Evolutionary conservation across 768 basidiomycete genomes (phyloP).

Genomic region (Tubosaeta sp.): DNA sequence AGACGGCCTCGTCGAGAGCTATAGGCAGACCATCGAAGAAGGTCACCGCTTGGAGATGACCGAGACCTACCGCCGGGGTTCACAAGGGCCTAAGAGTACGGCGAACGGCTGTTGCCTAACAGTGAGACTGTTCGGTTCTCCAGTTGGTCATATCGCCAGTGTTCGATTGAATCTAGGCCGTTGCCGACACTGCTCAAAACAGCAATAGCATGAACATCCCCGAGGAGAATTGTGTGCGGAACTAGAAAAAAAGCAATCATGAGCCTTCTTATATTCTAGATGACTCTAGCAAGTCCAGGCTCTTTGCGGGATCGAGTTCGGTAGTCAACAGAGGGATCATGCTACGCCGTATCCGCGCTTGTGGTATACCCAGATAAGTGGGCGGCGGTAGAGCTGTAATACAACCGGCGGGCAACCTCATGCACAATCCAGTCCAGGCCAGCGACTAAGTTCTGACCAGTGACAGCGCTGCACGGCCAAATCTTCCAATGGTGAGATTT

Average conservation of each 20-base stretch:
- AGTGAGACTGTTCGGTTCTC: constrained; percentile 1
- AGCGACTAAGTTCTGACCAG: constrained; percentile 75
- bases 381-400: constrained; percentile 57
- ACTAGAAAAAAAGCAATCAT: constrained; percentile 10
- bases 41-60: constrained; percentile 17
- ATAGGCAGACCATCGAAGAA: constrained; percentile 15
- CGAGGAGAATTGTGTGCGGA: constrained; percentile 8
- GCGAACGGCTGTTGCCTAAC: constrained; percentile 3
- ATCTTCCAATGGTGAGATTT: constrained; percentile 89
- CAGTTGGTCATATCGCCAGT: constrained; percentile 7
- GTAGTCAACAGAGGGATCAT: background rate
- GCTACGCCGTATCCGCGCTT: background rate
- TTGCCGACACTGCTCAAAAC: constrained; percentile 10
- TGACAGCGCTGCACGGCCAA: constrained; percentile 88
- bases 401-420: constrained; percentile 82
- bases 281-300: constrained; percentile 5
- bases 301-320: constrained; percentile 7
- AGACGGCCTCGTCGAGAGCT: constrained; percentile 6
- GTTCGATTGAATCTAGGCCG: constrained; percentile 8
- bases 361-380: background rate
- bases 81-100: constrained; percentile 3
- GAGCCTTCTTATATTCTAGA: constrained; percentile 1
- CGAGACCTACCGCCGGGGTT: constrained; percentile 7
- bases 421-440: constrained; percentile 92
- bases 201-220: constrained; percentile 2